These are phyloP conservation scores for Aureobasidium vineae DNA, from an alignment of 2,329 filamentous ascomycete genomes.

Conservation along the genomic window DNA sequence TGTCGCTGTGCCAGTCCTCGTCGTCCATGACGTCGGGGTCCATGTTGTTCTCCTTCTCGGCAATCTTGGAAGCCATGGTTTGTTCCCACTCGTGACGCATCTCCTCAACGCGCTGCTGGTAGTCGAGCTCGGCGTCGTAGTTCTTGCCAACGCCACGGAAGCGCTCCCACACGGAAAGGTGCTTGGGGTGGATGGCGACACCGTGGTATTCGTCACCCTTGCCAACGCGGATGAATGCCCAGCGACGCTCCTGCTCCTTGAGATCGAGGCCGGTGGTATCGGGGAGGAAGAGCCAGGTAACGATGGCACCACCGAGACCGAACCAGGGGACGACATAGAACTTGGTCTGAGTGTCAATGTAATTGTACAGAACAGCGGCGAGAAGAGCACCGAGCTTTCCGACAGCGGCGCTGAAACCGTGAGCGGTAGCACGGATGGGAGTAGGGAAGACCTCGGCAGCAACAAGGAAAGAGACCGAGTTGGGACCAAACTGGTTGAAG, in stretches of 20 bases:
- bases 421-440: conserved; percentile 85
- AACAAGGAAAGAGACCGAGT: conserved; percentile 93
- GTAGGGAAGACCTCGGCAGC: conserved; percentile 97
- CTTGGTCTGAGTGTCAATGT: conserved; percentile 79
- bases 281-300: conserved; percentile 86
- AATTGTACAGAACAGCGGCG: conserved; percentile 89
- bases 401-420: conserved; percentile 88
- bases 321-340: conserved; percentile 97
- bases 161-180: conserved; percentile 86
- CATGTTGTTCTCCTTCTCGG: conserved; percentile 50
- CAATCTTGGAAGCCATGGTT: conserved; percentile 53
- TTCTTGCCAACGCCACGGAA: conserved; percentile 72
- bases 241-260: conserved; percentile 94
- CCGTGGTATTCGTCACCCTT: conserved; percentile 84
- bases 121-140: conserved; percentile 82
- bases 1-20: conserved; percentile 50
- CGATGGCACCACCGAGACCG: conserved; percentile 77
- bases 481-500: conserved; percentile 99
- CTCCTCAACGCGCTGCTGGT: conserved; percentile 79
- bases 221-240: conserved; percentile 79
- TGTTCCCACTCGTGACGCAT: conserved; percentile 61
- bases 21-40: conserved; percentile 40
- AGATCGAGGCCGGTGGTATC: conserved; percentile 95
- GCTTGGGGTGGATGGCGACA: conserved; percentile 84
- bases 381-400: conserved; percentile 87